Evolutionary conservation across 1,284 basidiomycete genomes (phyloP), one percentile per base, ranked within the genome.

Genomic region (Tilletia indica): DNA sequence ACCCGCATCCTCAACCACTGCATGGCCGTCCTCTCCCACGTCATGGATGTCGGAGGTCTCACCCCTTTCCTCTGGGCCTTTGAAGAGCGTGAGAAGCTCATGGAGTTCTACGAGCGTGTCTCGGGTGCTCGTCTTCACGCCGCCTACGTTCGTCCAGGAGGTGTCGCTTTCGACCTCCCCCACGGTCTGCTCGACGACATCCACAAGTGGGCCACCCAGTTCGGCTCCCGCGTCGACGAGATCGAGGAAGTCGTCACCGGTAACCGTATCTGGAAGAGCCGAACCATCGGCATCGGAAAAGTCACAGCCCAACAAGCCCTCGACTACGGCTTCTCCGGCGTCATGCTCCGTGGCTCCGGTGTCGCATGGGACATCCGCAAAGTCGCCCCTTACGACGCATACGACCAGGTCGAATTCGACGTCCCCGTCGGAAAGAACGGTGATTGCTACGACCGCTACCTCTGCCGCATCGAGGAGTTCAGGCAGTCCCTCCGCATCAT

Each of bases 1-100:
- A 99, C 96, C 8, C 92, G 96, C 79, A 89, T 98, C 77, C 88
- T 98, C 74, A 98, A 97, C 88, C 96, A 98, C 85, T 88, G 98
- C 77, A 99, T 99, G 97, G 96, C 96, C 73, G 89, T 99, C 74
- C 89, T 99, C 58, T 93, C 96, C 38, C 93, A 97, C 86, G 49
- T 58, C 72, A 84, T 84, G 82, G 82, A 84, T 67, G 96, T 99
- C 75, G 97, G 96, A 84, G 96, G 94, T 75, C 89, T 99, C 6
- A 99, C 97, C 1, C 97, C 96, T 66, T 99, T 98, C 91, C 88
- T 99, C 51, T 99, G 94, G 95, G 97, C 95, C 82, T 98, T 99
- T 88, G 96, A 99, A 86, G 96, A 99, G 87, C 94, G 96, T 77
- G 96, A 99, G 87, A 98, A 99, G 88, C 90, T 99, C 77, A 98